Evolutionary conservation across 257 asterid species (phyloP).

Genomic region (Coffea canephora): DNA sequence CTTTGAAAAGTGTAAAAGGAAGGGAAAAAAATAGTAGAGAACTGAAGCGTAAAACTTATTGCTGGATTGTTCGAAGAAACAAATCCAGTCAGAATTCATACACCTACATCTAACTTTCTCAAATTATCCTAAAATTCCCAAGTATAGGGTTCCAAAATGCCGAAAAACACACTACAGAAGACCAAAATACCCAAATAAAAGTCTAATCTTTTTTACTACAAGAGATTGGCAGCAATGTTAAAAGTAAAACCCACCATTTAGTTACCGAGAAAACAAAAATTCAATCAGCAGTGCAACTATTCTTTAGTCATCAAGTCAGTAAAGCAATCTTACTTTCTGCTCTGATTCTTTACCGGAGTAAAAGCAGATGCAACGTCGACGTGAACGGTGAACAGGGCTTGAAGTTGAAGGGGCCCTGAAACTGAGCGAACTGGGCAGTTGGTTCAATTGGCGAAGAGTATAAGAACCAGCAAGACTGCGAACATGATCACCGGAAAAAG

Average conservation of each 20-base stretch:
- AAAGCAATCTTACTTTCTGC: slow-evolving; percentile 15
- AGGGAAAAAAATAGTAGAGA: not conserved
- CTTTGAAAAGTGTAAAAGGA: too few relatives aligned
- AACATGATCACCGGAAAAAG: not conserved
- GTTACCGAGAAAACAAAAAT: not conserved
- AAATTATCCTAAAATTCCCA: not conserved
- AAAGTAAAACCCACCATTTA: not conserved
- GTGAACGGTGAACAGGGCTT: too few relatives aligned
- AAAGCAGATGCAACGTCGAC: slow-evolving; percentile 4
- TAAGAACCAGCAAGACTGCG: not conserved
- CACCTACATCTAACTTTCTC: not conserved
- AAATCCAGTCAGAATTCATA: not conserved
- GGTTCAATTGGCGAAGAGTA: not conserved
- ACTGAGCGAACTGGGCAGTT: not conserved
- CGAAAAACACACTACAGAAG: not conserved
- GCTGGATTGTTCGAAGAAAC: not conserved
- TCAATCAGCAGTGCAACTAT: not conserved
- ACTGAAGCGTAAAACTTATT: not conserved
- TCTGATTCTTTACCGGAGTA: slow-evolving; percentile 18
- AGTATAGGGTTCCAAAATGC: not conserved
- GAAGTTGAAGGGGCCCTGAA: not conserved
- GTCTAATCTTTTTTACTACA: not conserved
- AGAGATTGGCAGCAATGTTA: not conserved
- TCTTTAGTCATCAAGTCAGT: too few relatives aligned
- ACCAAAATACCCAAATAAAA: too few relatives aligned